Evolutionary conservation across 1,284 basidiomycete genomes (phyloP), one percentile per base, ranked within the genome.

Genomic region (Rugosomyces carneus): DNA sequence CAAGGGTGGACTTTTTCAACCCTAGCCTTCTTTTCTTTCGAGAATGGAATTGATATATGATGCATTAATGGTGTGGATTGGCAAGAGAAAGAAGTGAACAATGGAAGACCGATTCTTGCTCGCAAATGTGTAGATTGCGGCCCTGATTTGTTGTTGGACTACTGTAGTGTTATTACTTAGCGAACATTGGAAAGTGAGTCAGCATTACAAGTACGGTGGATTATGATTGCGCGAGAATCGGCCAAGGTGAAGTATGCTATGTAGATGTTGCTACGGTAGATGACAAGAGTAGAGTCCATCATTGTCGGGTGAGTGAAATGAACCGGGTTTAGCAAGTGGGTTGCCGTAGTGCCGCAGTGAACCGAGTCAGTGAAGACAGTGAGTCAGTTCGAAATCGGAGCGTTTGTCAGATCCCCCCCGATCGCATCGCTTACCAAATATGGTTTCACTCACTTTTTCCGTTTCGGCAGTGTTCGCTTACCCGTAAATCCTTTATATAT

Each of bases 401-500:
- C 19, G 21, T 42, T 56, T 54, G 54, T 54, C 48, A 52, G 48
- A 52, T 51, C 50, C 44, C 48, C 49, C 50, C 52, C 52, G 54
- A 56, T 56, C 49, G 37, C 37, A 51, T 47, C 44, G 42, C 39
- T 47, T 40, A 47, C 54, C 37, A 36, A 40, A 20, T 40, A 42
- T 37, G 45, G 52, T 53, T 50, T 53, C 49, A 50, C 43, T 43
- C 50, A n/a, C 45, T 50, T 51, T 60, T 60, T 57, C 53, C 57
- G 56, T 56, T 60, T 63, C 60, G 61, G 61, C 55, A 53, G 55
- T 57, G 51, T 57, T 56, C 41, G 48, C 53, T 56, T 55, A n/a
- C 55, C 62, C 62, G 61, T 31, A 31, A 26, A 61, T 55, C 59
- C 56, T 65, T 65, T 66, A 66, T 65, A 66, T 60, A 62, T 54